These are phyloP conservation scores for Fusarium floridanum DNA, from an alignment of 2,329 filamentous ascomycete species.

Conservation along the genomic window DNA sequence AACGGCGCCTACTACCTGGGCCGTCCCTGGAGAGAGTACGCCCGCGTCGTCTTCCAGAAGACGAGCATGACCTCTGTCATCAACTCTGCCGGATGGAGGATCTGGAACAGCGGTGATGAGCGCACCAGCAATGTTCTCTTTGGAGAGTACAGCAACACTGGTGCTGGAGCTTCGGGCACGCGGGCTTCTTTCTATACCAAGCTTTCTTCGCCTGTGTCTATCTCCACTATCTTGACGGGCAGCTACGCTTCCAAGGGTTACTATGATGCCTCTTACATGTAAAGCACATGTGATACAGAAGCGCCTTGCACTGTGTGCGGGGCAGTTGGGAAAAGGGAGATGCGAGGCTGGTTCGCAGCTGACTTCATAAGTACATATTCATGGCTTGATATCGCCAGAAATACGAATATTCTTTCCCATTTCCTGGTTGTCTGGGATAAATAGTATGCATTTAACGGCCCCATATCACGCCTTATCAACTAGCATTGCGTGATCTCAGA, in stretches of 20 bases:
- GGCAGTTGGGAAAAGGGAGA: neutral
- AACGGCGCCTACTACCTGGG: slow-evolving; percentile 61
- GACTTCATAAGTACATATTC: neutral
- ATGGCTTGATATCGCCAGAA: neutral
- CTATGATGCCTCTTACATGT: slow-evolving; percentile 41
- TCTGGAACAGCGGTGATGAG: slow-evolving; percentile 64
- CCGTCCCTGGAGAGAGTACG: slow-evolving; percentile 61
- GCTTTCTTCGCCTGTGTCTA: slow-evolving; percentile 52
- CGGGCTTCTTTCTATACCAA: slow-evolving; percentile 47
- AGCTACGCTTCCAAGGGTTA: slow-evolving; percentile 37
- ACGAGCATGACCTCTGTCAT: slow-evolving; percentile 67
- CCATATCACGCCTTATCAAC: neutral
- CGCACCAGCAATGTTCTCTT: slow-evolving; percentile 67
- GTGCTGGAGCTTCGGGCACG: slow-evolving; percentile 66
- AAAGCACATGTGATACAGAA: neutral
- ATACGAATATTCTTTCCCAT: neutral
- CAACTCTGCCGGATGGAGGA: slow-evolving; percentile 69
- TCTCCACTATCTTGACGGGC: slow-evolving; percentile 45
- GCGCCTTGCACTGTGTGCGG: neutral
- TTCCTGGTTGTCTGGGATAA: neutral
- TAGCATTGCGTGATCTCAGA: neutral
- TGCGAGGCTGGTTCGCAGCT: neutral
- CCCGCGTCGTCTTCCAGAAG: slow-evolving; percentile 63
- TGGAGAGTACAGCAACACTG: slow-evolving; percentile 71
- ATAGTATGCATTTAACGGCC: neutral